Percentiles rank a stretch among this genome's conserved stretches.
These are phyloP conservation scores for Diaporthe velutina DNA, from an alignment of 2,329 filamentous ascomycete species.

Conservation along the genomic window DNA sequence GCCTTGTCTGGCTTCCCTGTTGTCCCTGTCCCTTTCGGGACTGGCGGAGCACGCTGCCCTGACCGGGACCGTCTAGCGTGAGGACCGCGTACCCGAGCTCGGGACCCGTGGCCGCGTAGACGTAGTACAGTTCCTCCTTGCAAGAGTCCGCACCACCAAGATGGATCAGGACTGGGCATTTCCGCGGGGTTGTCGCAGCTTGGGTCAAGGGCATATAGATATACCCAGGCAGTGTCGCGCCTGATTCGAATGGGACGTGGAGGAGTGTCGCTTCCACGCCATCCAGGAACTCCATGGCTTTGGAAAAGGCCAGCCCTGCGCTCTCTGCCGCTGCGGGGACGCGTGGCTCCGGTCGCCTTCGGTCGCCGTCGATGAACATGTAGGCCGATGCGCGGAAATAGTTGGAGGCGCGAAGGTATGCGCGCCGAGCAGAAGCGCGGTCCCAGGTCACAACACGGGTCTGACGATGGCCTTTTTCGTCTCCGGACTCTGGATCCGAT, in stretches of 20 bases:
- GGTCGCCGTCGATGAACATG: neutral
- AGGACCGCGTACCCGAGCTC: slow-evolving; percentile 57
- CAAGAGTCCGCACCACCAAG: slow-evolving; percentile 52
- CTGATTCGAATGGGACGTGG: too few species aligned
- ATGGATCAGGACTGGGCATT: slow-evolving; percentile 52
- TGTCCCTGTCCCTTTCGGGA: too few species aligned
- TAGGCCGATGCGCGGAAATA: neutral
- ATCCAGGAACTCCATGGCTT: too few species aligned
- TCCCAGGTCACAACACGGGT: neutral
- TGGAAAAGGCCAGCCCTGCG: too few species aligned
- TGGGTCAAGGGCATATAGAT: neutral
- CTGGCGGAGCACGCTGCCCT: slow-evolving; percentile 52
- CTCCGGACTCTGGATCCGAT: too few species aligned
- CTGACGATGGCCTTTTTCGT: too few species aligned
- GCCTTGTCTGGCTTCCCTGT: slow-evolving; percentile 1
- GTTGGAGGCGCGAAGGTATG: neutral
- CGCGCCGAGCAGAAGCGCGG: neutral
- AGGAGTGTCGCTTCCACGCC: too few species aligned
- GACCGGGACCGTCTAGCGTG: slow-evolving; percentile 61
- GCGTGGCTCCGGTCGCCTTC: too few species aligned
- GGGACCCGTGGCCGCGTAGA: slow-evolving; percentile 41
- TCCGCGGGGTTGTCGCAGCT: slow-evolving; percentile 31
- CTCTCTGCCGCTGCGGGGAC: too few species aligned
- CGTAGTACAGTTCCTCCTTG: slow-evolving; percentile 57
- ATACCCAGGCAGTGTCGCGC: neutral